A percentile compares a stretch with the other conserved stretches of the same genome.
phyloP scores from a whole-genome alignment of 805 yeast genomes.

The Starmerella floris region DNA sequence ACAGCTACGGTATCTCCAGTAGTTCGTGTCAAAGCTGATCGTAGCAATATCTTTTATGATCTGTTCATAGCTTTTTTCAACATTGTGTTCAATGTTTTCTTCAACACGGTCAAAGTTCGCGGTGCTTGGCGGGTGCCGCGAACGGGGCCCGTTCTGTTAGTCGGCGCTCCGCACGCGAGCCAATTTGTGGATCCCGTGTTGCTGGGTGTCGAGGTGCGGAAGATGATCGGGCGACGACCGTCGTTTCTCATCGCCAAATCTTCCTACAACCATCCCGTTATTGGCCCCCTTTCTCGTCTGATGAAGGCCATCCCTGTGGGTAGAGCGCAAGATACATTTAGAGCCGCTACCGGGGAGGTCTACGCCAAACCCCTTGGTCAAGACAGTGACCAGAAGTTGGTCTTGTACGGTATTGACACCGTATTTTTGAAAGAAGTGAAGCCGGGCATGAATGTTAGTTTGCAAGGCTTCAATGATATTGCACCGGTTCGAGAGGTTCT shows the following conservation, averaged over 20 bases:
- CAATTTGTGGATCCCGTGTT: conserved; percentile 80
- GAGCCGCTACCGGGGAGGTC: conserved; percentile 53
- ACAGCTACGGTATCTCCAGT: no score
- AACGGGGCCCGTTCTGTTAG: conserved; percentile 76
- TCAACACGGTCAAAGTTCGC: conserved; percentile 76
- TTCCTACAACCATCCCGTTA: conserved; percentile 49
- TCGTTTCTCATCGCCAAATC: conserved; percentile 77
- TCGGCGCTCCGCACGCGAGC: conserved; percentile 96
- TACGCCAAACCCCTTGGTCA: conserved; percentile 29
- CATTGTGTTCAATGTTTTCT: conserved; percentile 51
- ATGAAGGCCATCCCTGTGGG: conserved; percentile 82
- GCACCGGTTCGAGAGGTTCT: conserved; percentile 54
- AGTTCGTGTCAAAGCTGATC: neutral
- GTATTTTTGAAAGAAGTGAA: conserved; percentile 48
- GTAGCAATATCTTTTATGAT: conserved; percentile 23
- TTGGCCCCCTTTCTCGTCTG: conserved; percentile 64
- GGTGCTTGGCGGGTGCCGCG: conserved; percentile 66
- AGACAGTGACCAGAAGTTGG: conserved; percentile 29
- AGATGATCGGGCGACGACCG: conserved; percentile 51
- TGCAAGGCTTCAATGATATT: conserved; percentile 68
- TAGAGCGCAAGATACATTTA: conserved; percentile 79
- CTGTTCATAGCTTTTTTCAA: conserved; percentile 27
- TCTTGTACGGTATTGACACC: conserved; percentile 54
- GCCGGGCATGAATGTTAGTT: conserved; percentile 20
- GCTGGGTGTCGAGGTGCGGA: conserved; percentile 66